phyloP scores from a whole-genome alignment of 2,329 filamentous ascomycete genomes.

The Pseudogymnoascus sp. region DNA sequence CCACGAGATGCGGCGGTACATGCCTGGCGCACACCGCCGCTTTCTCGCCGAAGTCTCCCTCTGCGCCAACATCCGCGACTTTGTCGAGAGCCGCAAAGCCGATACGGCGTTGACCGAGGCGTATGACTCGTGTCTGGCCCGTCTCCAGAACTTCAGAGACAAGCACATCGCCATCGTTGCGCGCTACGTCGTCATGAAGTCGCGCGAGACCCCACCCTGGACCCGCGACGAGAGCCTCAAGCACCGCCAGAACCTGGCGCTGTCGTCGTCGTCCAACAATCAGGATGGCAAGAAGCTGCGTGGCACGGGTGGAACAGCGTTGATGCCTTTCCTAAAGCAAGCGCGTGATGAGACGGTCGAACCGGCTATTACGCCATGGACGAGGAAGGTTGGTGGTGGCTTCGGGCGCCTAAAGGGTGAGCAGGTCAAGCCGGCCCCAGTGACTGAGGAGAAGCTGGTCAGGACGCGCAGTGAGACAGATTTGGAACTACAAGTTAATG shows the following conservation, averaged over 20 bases:
- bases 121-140: slow-evolving; percentile 82
- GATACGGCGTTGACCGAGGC: slow-evolving; percentile 65
- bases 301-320: slow-evolving; percentile 84
- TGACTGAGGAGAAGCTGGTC: slow-evolving; percentile 41
- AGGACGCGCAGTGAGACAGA: slow-evolving; percentile 37
- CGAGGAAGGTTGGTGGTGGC: slow-evolving; percentile 34
- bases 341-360: slow-evolving; percentile 93
- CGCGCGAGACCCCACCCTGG: slow-evolving; percentile 60
- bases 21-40: slow-evolving; percentile 85
- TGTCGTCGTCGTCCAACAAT: slow-evolving; percentile 42
- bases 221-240: slow-evolving; percentile 41
- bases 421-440: slow-evolving; percentile 15
- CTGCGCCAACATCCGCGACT: slow-evolving; percentile 81
- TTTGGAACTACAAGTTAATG: slow-evolving; percentile 42
- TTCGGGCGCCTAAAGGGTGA: slow-evolving; percentile 46
- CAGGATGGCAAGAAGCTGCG: slow-evolving; percentile 45
- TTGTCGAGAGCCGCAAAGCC: slow-evolving; percentile 54
- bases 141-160: slow-evolving; percentile 55
- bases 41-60: slow-evolving; percentile 74
- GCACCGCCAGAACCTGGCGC: slow-evolving; percentile 52
- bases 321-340: slow-evolving; percentile 95
- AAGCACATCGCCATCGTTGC: slow-evolving; percentile 96
- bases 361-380: slow-evolving; percentile 66
- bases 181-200: slow-evolving; percentile 88
- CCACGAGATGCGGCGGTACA: slow-evolving; percentile 92